Base-by-base conservation (phyloP, 352 stramenopile species). In the Thraustotheca clavata region DNA sequence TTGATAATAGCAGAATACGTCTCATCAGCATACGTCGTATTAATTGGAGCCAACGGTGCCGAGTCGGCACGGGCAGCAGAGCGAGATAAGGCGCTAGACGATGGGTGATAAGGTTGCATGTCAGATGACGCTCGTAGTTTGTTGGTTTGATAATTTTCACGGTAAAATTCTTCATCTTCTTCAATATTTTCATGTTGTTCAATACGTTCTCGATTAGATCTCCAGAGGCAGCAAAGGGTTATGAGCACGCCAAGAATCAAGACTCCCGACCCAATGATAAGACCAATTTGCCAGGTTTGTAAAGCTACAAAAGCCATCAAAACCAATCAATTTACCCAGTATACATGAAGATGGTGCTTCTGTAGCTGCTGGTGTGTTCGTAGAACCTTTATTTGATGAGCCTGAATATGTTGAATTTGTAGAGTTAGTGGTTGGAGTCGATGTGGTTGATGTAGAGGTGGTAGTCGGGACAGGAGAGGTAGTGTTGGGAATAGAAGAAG, bases 261-360 rank as follows among this genome's bases (percentile, higher is more conserved):
- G 11, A 65, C 57, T 24, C 57, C 57, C 29, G 57, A 65, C 7
- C n/a, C 57, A 26, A 65, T 54, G 38, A 32, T 35, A 33, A 65
- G 57, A 35, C 38, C 57, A 54, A 65, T 54, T n/a, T 65, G 57
- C 57, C 57, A 65, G n/a, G 31, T 52, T 38, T 40, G n/a, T 4
- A 65, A 46, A 16, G 35, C 43, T 52, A 52, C n/a, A 47, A 24
- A 2, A n/a, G n/a, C n/a, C n/a, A n/a, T n/a, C n/a, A n/a, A n/a
- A n/a, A n/a, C n/a, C n/a, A n/a, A n/a, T n/a, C n/a, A n/a, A n/a
- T n/a, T n/a, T n/a, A n/a, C n/a, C n/a, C n/a, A n/a, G n/a, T n/a
- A n/a, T n/a, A n/a, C n/a, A n/a, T n/a, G n/a, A n/a, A n/a, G n/a
- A n/a, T n/a, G n/a, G n/a, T n/a, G n/a, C n/a, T n/a, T n/a, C n/a